A percentile compares a stretch with the other conserved stretches of the same genome.
phyloP scores from a whole-genome alignment of 2,329 filamentous ascomycete genomes.

The Aspergillus aculeatus region DNA sequence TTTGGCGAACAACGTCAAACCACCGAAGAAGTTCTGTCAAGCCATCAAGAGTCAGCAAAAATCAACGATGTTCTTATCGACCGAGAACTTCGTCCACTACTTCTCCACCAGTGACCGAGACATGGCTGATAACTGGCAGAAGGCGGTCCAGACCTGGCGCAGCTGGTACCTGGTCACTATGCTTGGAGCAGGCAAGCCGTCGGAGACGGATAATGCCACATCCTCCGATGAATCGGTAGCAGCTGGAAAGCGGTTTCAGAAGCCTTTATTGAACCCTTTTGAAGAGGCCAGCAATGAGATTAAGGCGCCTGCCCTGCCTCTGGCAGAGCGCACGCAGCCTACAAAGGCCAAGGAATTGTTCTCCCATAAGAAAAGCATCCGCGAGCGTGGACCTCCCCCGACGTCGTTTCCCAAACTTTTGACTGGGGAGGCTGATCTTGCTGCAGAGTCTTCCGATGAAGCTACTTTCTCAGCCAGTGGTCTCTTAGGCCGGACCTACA shows the following conservation, averaged over 20 bases:
- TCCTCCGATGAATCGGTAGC: slow-evolving; percentile 14
- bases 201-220: slow-evolving; percentile 14
- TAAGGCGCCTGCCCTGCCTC: slow-evolving; percentile 24
- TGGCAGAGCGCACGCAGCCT: slow-evolving; percentile 17
- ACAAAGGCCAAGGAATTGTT: slow-evolving; percentile 24
- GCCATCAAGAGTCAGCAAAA: slow-evolving; percentile 93
- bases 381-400: slow-evolving; percentile 32
- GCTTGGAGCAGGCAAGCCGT: slow-evolving; percentile 56
- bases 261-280: slow-evolving; percentile 64
- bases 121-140: slow-evolving; percentile 67
- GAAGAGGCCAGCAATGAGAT: slow-evolving; percentile 39
- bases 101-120: slow-evolving; percentile 75
- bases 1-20: slow-evolving; percentile 68
- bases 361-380: slow-evolving; percentile 28
- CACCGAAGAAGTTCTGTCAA: slow-evolving; percentile 81
- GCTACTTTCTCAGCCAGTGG: slow-evolving; percentile 37
- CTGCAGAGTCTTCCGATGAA: slow-evolving; percentile 22
- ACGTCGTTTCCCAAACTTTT: slow-evolving; percentile 29
- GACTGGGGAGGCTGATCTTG: slow-evolving; percentile 23
- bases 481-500: slow-evolving; percentile 42
- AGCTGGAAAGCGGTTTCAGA: slow-evolving; percentile 46
- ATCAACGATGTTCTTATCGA: slow-evolving; percentile 75
- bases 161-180: slow-evolving; percentile 87
- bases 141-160: slow-evolving; percentile 74
- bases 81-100: slow-evolving; percentile 87